These are phyloP conservation scores for Poa annua DNA, from an alignment of 176 grass and related monocot species.

Conservation along the genomic window DNA sequence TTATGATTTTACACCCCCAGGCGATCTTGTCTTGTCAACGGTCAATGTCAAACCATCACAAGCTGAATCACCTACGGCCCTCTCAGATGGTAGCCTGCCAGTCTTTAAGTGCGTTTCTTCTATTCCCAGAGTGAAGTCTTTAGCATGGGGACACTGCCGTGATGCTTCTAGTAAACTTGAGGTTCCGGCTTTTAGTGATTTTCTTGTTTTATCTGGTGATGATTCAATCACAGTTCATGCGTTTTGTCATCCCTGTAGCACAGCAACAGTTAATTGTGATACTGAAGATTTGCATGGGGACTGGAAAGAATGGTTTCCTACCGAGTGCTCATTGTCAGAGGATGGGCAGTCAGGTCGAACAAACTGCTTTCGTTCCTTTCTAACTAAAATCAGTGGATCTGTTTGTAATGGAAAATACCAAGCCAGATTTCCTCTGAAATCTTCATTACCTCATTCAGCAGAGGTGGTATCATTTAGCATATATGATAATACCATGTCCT, in stretches of 20 bases:
- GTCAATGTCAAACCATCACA: constrained; percentile 48
- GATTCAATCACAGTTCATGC: constrained; percentile 76
- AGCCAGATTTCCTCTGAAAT: constrained; percentile 67
- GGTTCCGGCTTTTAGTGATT: constrained; percentile 66
- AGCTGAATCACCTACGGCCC: constrained; percentile 41
- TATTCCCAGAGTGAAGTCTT: constrained; percentile 81
- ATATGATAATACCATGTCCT: constrained; percentile 61
- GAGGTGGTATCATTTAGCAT: constrained; percentile 85
- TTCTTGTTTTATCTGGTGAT: constrained; percentile 75
- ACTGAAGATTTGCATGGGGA: constrained; percentile 62
- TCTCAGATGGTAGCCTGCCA: constrained; percentile 39
- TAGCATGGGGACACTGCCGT: constrained; percentile 76
- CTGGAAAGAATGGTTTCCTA: constrained; percentile 76
- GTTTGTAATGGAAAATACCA: constrained; percentile 71
- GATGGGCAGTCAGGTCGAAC: constrained; percentile 45
- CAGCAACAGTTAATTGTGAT: constrained; percentile 44
- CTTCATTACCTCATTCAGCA: constrained; percentile 69
- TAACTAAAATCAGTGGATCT: constrained; percentile 54
- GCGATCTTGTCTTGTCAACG: constrained; percentile 46
- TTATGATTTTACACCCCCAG: constrained; percentile 53
- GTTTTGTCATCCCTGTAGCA: constrained; percentile 52
- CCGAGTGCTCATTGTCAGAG: constrained; percentile 43
- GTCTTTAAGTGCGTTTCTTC: constrained; percentile 58
- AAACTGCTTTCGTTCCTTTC: constrained; percentile 67
- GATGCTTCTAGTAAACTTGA: constrained; percentile 60